A percentile compares a stretch with the other conserved stretches of the same genome.
These are phyloP conservation scores for Phytophthora pisi DNA, from an alignment of 352 stramenopile species.

Conservation along the genomic window DNA sequence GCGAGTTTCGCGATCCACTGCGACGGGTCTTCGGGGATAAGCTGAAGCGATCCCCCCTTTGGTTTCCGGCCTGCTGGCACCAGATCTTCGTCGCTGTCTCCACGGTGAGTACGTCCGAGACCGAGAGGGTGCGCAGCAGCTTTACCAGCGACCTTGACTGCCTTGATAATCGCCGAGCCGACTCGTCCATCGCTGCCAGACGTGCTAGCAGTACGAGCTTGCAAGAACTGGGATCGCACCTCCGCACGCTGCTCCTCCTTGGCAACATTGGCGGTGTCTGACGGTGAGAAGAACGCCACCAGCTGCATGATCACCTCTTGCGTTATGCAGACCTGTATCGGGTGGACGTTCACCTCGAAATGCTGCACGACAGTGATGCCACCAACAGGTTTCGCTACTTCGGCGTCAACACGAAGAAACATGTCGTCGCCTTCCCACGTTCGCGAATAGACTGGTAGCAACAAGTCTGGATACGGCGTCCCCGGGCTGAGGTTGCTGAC, in stretches of 20 bases:
- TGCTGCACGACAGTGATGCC: slow-evolving; percentile 73
- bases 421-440: slow-evolving; percentile 66
- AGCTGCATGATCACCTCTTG: slow-evolving; percentile 81
- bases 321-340: slow-evolving; percentile 85
- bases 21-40: slow-evolving; percentile 50
- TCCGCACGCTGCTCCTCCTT: slow-evolving; percentile 66
- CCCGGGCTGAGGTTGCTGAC: slow-evolving; percentile 70
- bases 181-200: slow-evolving; percentile 44
- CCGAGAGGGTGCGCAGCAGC: slow-evolving; percentile 56
- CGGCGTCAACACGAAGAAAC: slow-evolving; percentile 77
- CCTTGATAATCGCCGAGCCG: slow-evolving; percentile 60
- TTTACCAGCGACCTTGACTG: slow-evolving; percentile 67
- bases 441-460: slow-evolving; percentile 48
- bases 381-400: slow-evolving; percentile 65
- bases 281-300: slow-evolving; percentile 58
- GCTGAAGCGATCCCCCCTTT: slow-evolving; percentile 24
- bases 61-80: slow-evolving; percentile 18
- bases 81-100: slow-evolving; percentile 29
- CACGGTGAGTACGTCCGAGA: slow-evolving; percentile 40
- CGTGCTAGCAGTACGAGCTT: slow-evolving; percentile 26
- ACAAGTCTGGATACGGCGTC: slow-evolving; percentile 75
- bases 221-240: slow-evolving; percentile 69
- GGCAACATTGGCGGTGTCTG: slow-evolving; percentile 22
- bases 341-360: slow-evolving; percentile 87
- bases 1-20: slow-evolving; percentile 46